These are phyloP conservation scores for Populus tomentosa DNA, from an alignment of 441 rosid species.

Conservation along the genomic window DNA sequence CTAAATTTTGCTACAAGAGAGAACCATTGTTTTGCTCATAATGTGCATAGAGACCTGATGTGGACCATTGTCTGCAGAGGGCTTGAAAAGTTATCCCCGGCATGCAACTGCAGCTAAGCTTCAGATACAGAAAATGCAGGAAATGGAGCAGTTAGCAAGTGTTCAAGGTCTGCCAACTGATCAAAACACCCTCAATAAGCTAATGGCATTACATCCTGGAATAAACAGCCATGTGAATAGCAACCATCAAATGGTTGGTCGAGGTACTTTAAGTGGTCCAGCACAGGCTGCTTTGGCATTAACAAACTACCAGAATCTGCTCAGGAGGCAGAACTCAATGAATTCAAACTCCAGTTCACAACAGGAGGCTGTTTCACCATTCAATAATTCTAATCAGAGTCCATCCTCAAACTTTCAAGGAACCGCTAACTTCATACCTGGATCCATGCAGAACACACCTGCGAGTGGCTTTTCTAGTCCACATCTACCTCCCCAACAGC, in stretches of 20 bases:
- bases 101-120: slow-evolving; percentile 51
- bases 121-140: slow-evolving; percentile 89
- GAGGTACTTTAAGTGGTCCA: slow-evolving; percentile 67
- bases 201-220: slow-evolving; percentile 71
- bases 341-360: slow-evolving; percentile 55
- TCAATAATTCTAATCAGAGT: slow-evolving; percentile 50
- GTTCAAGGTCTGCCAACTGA: slow-evolving; percentile 86
- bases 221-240: slow-evolving; percentile 49
- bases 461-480: slow-evolving; percentile 54
- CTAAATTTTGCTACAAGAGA: not conserved
- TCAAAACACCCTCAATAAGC: slow-evolving; percentile 71
- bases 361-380: slow-evolving; percentile 55
- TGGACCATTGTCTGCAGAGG: slow-evolving; percentile 51
- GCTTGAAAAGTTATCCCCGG: slow-evolving; percentile 79
- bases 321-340: slow-evolving; percentile 80
- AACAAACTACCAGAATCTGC: slow-evolving; percentile 68
- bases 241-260: slow-evolving; percentile 48
- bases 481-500: slow-evolving; percentile 43
- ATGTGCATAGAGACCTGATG: slow-evolving; percentile 10
- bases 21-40: not conserved
- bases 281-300: slow-evolving; percentile 82
- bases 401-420: slow-evolving; percentile 57
- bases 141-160: slow-evolving; percentile 76
- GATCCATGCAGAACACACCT: slow-evolving; percentile 60
- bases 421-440: slow-evolving; percentile 34